Evolutionary conservation across 2,329 filamentous ascomycete genomes (phyloP), one percentile per base, ranked within the genome.

Genomic region (Colletotrichum sojae): DNA sequence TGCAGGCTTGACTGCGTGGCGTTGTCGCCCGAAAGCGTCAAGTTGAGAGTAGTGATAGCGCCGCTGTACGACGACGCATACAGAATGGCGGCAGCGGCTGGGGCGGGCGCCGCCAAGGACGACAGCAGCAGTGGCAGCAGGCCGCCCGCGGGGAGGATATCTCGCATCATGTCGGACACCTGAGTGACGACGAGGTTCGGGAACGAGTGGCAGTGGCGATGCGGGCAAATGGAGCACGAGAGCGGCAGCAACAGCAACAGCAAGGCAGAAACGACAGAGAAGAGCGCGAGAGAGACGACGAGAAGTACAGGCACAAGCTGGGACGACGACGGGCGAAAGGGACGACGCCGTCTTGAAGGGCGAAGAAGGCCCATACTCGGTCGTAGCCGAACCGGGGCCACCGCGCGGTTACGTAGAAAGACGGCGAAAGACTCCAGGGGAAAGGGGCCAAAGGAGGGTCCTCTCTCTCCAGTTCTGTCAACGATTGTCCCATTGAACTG

Each of bases 21-120:
- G 71, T 71, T 73, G 68, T 71, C 54, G 61, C 71, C 72, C 25
- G 74, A 71, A 63, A 76, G 67, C 63, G 76, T 81, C 65, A 86
- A 76, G 69, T 83, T 80, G 58, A 87, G 79, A n/a, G 84, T 85
- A 20, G 83, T 84, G 71, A 88, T 74, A 53, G 78, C 79, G 65
- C 85, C 84, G 67, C 79, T 78, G 76, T 86, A 87, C 6, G 84
- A 85, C 1, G 84, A 78, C 55, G 83, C 84, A 74, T 84, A 86
- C 65, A 87, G 80, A 57, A 84, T 76, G 67, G 76, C 76, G 63
- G 80, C 78, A 45, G 78, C 77, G 55, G 80, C 76, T 60, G 77
- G 77, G 53, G 75, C 72, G 69, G 74, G 75, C 65, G 49, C 46
- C 27, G 58, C 49, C 51, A 54, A 72, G 45, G 25, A 71, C 58